phyloP scores from a whole-genome alignment of 306 rosid species.

The Abrus pulchellus region DNA sequence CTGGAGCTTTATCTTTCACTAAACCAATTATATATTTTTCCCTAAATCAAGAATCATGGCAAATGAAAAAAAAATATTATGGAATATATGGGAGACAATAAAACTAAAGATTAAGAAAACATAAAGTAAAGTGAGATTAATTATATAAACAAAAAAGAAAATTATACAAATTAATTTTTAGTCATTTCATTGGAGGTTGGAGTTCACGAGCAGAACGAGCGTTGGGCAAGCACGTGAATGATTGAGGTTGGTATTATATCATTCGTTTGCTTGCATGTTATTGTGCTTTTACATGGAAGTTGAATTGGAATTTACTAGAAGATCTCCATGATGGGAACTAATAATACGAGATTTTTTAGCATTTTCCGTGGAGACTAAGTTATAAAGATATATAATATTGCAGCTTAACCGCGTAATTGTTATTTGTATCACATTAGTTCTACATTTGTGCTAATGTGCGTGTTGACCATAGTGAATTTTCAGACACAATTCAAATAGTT shows the following conservation, averaged over 20 bases:
- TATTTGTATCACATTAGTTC: background rate
- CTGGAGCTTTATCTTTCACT: background rate
- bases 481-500: background rate
- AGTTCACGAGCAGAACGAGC: background rate
- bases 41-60: too few species aligned
- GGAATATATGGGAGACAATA: too few species aligned
- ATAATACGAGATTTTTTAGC: background rate
- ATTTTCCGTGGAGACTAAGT: constrained; percentile 35
- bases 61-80: too few species aligned
- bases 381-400: background rate
- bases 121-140: background rate
- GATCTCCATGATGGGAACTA: constrained; percentile 31
- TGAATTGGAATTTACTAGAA: constrained; percentile 36
- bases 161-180: too few species aligned
- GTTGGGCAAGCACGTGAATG: background rate
- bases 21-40: too few species aligned
- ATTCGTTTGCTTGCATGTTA: background rate
- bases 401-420: background rate
- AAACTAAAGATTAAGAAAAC: too few species aligned
- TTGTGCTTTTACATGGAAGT: constrained; percentile 5
- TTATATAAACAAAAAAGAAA: background rate
- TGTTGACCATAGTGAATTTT: background rate
- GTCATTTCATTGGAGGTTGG: constrained; percentile 11
- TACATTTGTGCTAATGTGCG: background rate
- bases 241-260: background rate